Base-by-base conservation (phyloP, 805 yeast genomes). In the Saccharomycopsis capsularis region DNA sequence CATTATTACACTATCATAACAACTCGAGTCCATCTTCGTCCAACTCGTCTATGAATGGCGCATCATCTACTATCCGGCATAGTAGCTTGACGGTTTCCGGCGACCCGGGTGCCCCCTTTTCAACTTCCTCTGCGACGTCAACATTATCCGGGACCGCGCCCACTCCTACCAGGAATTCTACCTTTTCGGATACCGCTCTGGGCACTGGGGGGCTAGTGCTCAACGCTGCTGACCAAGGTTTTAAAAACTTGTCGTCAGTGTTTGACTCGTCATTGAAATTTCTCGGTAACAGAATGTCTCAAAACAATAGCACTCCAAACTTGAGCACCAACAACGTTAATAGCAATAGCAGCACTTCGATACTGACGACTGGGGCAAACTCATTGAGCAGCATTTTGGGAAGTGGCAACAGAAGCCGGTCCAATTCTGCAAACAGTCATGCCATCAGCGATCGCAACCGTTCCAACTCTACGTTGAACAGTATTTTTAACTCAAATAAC, bases 201-300 rank as follows among this genome's bases (percentile, higher is more conserved):
- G 36, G 22, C 35, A 4, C 49, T n/a, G 25, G 40, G 7, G 51
- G 51, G 19, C 30, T 50, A 7, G 51, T 50, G 4, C 11, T 50
- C 21, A 47, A 40, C 25, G 54, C 40, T 15, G 54, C 54, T 3
- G 54, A 51, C 23, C 54, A 51, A 18, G 54, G 54, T n/a, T 15
- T 51, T 21, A 38, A 40, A 13, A 51, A 47, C 27, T 19, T 51
- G 3, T 15, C 43, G 3, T 36, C 46, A 13, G 55, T 50, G 5
- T 46, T 52, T 19, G 55, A 52, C 30, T 22, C 50, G 3, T 50
- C 53, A 3, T 34, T 52, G 30, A 52, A 52, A 24, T 52, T 49
- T 34, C 16, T 52, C 19, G 55, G 55, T 13, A 49, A 27, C 16
- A 46, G 36, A 23, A 52, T 52, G 19, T 35, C 44, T 4, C 25